These are phyloP conservation scores for Russula dissimulans DNA, from an alignment of 768 basidiomycete species.

Conservation along the genomic window DNA sequence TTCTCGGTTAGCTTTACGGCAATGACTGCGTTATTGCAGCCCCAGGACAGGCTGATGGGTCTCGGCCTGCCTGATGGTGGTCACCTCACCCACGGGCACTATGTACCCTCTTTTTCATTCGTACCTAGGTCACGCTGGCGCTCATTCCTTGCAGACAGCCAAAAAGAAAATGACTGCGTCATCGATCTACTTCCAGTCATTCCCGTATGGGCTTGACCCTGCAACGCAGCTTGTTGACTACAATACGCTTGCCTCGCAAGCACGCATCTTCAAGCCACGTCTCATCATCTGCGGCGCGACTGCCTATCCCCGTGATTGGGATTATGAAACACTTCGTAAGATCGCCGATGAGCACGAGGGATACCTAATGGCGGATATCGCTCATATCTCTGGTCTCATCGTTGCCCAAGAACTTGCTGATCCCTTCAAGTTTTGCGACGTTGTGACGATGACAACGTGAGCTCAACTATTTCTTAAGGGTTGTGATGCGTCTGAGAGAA, in stretches of 20 bases:
- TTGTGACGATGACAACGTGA: slow-evolving; percentile 94
- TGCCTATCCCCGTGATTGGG: slow-evolving; percentile 98
- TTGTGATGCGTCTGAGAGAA: background rate
- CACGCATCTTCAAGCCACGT: slow-evolving; percentile 91
- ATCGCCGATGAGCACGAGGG: slow-evolving; percentile 83
- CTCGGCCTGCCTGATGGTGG: slow-evolving; percentile 97
- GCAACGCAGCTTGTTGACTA: slow-evolving; percentile 88
- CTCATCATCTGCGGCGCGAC: slow-evolving; percentile 97
- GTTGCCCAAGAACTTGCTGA: slow-evolving; percentile 84
- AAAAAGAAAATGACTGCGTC: slow-evolving; percentile 99
- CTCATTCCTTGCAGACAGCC: slow-evolving; percentile 52
- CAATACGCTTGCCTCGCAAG: slow-evolving; percentile 65
- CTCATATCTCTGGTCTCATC: slow-evolving; percentile 92
- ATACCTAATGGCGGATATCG: slow-evolving; percentile 93
- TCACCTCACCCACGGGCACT: slow-evolving; percentile 96
- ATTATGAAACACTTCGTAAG: slow-evolving; percentile 75
- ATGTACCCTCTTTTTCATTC: slow-evolving; percentile 24
- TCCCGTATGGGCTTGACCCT: slow-evolving; percentile 83
- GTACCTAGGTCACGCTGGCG: background rate
- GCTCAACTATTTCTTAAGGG: slow-evolving; percentile 20
- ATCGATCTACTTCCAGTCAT: slow-evolving; percentile 99
- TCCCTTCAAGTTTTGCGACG: slow-evolving; percentile 94
- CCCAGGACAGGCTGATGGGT: slow-evolving; percentile 97
- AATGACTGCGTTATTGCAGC: slow-evolving; percentile 85
- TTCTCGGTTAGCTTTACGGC: slow-evolving; percentile 71